Conservation (phyloP, 495 filamentous ascomycete genomes). For the Tuber melanosporum region DNA sequence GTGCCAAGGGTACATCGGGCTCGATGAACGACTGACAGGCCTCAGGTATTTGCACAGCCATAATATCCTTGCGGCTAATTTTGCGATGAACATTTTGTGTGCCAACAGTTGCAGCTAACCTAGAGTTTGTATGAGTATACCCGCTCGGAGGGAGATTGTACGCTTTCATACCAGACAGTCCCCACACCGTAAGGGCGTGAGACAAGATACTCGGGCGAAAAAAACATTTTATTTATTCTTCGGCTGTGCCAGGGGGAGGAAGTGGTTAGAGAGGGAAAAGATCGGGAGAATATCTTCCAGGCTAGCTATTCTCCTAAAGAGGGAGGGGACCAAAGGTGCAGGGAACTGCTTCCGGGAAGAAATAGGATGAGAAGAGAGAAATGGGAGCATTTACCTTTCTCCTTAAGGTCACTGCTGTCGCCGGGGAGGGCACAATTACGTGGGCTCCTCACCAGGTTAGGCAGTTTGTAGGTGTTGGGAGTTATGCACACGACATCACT, state of each 20-base stretch:
- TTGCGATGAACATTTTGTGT: conserved; percentile 65
- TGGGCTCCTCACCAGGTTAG: not conserved
- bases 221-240: conserved; percentile 37
- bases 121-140: conserved; percentile 41
- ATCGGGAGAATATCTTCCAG: not conserved
- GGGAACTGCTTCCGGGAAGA: not conserved
- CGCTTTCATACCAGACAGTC: conserved; percentile 71
- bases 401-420: not conserved
- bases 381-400: not conserved
- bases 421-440: not conserved
- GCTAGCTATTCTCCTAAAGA: not conserved
- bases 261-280: not conserved
- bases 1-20: conserved; percentile 79
- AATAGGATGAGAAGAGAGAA: not conserved
- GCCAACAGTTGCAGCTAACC: conserved; percentile 87
- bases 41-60: conserved; percentile 75
- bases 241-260: not conserved
- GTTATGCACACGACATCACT: conserved; percentile 1
- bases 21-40: conserved; percentile 80
- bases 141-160: not conserved
- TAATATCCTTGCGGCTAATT: conserved; percentile 79
- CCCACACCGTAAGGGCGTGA: conserved; percentile 84
- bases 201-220: conserved; percentile 59
- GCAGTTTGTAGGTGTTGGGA: not conserved
- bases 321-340: not conserved